Evolutionary conservation across 164 flowering plant genomes (phyloP), one percentile per base, ranked within the genome.

Genomic region (Piper longum): DNA sequence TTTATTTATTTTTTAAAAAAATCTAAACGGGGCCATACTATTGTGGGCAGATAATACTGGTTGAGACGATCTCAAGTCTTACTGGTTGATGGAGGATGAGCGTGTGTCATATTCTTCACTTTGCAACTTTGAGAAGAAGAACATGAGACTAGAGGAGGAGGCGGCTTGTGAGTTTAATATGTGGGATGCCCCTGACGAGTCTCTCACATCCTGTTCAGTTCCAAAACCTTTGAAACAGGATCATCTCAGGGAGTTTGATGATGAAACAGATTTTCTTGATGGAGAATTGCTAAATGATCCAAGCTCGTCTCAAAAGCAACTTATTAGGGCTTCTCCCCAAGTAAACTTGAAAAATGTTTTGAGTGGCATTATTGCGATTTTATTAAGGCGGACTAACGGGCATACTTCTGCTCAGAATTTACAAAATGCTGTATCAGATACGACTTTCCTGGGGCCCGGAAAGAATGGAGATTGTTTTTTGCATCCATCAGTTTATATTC

Each of bases 281-380:
- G 83, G 64, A 7, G 91, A 75, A 36, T 77, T 80, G 4, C 68
- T 72, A 54, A 82, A 81, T 18, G 86, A 76, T 52, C 11, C 26
- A 36, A 52, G 17, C 55, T 45, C 58, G n/a, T 56, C 72, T 6
- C 26, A 52, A 57, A 80, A 59, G 43, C 54, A 57, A 18, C 62
- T 61, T 45, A 73, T 66, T 26, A 59, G 12, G 72, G 75, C 72
- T 26, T 26, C 36, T 41, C 89, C 96, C 0, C 92, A 86, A 70
- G 78, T 92, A 62, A 93, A 88, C 67, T 72, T 93, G 77, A 93
- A 78, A 72, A 93, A 90, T 72, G 92, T 93, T 17, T 43, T 93
- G 68, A 61, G 77, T 72, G 99, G 99, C 60, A 73, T 90, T 61
- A 43, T 82, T 79, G 83, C 97, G 2, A 90, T 93, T 69, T 36